phyloP scores from a whole-genome alignment of 2,329 filamentous ascomycete genomes.

The Colletotrichum incanum region DNA sequence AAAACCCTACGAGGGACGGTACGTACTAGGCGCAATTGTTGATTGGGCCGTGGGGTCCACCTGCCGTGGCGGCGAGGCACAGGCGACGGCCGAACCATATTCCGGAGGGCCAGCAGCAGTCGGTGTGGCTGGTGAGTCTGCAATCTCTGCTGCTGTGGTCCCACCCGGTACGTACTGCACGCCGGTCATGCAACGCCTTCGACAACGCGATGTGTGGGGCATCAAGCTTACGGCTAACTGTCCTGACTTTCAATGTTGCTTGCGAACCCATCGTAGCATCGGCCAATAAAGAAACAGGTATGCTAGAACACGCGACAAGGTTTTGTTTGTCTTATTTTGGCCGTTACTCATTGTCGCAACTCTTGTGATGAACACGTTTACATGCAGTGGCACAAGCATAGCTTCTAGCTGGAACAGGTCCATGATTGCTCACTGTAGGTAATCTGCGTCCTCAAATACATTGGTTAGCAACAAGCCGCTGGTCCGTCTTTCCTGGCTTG shows the following conservation, averaged over 20 bases:
- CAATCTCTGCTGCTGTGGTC: not conserved
- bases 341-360: too few relatives aligned
- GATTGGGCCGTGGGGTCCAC: constrained; percentile 10
- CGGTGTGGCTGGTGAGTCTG: not conserved
- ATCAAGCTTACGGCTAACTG: not conserved
- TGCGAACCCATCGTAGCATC: not conserved
- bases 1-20: constrained; percentile 57
- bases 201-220: too few relatives aligned
- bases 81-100: constrained; percentile 39
- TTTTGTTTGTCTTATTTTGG: too few relatives aligned
- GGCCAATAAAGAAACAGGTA: not conserved
- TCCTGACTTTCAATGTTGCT: not conserved
- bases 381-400: not conserved
- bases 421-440: not conserved
- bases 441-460: not conserved
- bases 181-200: not conserved
- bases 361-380: too few relatives aligned
- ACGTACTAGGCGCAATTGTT: constrained; percentile 33
- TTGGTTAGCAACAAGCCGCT: not conserved
- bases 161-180: not conserved
- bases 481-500: too few relatives aligned
- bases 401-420: not conserved
- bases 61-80: not conserved
- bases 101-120: not conserved
- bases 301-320: not conserved